Base-by-base conservation (phyloP, 164 flowering plant genomes). In the Magnolia changhungtana region DNA sequence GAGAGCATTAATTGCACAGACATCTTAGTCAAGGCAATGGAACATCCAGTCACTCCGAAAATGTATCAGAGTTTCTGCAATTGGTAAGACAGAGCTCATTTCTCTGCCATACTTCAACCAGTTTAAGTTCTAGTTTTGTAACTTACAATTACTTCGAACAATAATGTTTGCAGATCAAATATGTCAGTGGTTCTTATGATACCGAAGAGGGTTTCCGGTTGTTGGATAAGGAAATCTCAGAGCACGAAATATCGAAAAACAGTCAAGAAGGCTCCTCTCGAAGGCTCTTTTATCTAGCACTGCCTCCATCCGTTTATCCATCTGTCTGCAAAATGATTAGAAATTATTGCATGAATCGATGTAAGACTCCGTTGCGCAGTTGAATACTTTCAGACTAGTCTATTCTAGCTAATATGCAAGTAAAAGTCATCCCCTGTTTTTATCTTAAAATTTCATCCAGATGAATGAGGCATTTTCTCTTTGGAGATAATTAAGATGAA, bases 281-380 rank as follows among this genome's bases (percentile, higher is more conserved):
- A 23, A 91, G 99, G 78, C 93, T 96, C 61, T 94, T 96, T 83
- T 96, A 96, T 85, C 86, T 96, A 78, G 99, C 99, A 75, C 95
- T 96, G 50, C 99, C 99, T 78, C 99, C 99, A 63, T 94, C 99
- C 63, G 99, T 96, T 19, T 96, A 96, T 89, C 99, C 99, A 61
- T 83, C 93, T 71, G 99, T 96, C 73, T 87, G 93, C 94, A 96
- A 77, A 81, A 94, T 94, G 99, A 94, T 96, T 76, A 88, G 78
- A 76, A 74, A 72, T 18, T 86, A 70, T 80, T 89, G 97, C 90
- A 92, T 87, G 92, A 92, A 90, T 83, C 88, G 82, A 85, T 87
- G 99, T 94, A 88, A 85, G 84, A 29, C 11, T 65, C 67, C 27
- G 24, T 50, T 16, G 16, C 72, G 19, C 31, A 18, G n/a, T 67